phyloP scores from a whole-genome alignment of 192 early-diverging fungal species.

The Backusella australiensis region DNA sequence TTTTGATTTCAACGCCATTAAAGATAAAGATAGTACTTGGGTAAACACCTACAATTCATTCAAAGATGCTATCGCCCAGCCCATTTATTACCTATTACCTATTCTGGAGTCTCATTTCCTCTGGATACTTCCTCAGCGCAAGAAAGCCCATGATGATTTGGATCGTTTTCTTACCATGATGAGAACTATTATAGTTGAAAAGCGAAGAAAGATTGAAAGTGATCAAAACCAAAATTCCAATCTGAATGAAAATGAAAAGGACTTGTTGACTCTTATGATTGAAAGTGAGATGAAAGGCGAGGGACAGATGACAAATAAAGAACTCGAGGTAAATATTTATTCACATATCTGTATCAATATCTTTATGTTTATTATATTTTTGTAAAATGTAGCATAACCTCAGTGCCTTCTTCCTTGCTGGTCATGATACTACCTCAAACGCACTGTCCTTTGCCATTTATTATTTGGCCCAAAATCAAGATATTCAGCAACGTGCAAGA shows the following conservation, averaged over 20 bases:
- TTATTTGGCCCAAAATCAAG: slow-evolving; percentile 44
- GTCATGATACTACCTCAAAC: slow-evolving; percentile 57
- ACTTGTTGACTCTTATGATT: neutral
- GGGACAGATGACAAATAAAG: neutral
- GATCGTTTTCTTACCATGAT: neutral
- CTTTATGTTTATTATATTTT: neutral
- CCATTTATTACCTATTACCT: neutral
- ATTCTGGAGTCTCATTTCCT: neutral
- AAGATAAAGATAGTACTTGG: neutral
- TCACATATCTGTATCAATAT: slow-evolving; percentile 14
- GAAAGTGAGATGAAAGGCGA: neutral
- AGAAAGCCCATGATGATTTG: neutral
- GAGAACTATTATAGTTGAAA: slow-evolving; percentile 1
- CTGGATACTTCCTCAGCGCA: neutral
- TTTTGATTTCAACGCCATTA: neutral
- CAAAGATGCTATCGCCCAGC: neutral
- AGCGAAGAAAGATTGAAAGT: neutral
- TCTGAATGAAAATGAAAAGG: neutral
- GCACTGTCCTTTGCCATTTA: slow-evolving; percentile 47
- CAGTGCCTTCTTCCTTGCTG: slow-evolving; percentile 53
- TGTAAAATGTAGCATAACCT: slow-evolving; percentile 12
- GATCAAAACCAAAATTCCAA: neutral
- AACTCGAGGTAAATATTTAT: slow-evolving; percentile 18
- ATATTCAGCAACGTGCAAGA: slow-evolving; percentile 55
- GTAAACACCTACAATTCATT: neutral